phyloP scores from a whole-genome alignment of 805 yeast species.

The Suhomyces prunicola region DNA sequence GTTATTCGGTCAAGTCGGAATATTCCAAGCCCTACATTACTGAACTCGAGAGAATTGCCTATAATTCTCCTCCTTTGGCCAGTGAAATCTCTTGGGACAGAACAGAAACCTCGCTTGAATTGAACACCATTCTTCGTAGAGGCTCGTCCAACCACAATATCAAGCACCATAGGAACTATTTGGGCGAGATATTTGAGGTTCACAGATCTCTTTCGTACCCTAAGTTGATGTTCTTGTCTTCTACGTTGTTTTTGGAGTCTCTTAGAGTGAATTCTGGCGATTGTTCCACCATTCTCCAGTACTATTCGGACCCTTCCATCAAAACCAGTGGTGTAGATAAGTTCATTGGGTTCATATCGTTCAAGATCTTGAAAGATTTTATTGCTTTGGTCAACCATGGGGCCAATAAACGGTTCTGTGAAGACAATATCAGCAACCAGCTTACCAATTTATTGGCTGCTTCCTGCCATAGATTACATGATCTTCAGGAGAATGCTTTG shows the following conservation, averaged over 20 bases:
- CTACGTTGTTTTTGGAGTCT: slow-evolving; percentile 74
- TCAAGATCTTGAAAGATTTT: slow-evolving; percentile 55
- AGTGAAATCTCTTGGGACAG: slow-evolving; percentile 46
- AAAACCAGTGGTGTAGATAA: slow-evolving; percentile 64
- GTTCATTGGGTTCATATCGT: slow-evolving; percentile 63
- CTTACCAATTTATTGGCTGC: slow-evolving; percentile 62
- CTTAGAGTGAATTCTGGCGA: slow-evolving; percentile 77
- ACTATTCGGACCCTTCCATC: slow-evolving; percentile 84
- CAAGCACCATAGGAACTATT: slow-evolving; percentile 65
- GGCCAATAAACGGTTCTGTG: slow-evolving; percentile 52
- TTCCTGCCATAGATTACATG: slow-evolving; percentile 74
- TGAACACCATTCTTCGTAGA: slow-evolving; percentile 85
- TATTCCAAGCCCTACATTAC: slow-evolving; percentile 45
- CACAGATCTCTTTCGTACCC: slow-evolving; percentile 62
- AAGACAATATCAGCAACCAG: slow-evolving; percentile 60
- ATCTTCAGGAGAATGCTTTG: slow-evolving; percentile 76
- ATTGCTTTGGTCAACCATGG: slow-evolving; percentile 50
- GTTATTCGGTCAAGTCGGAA: slow-evolving; percentile 63
- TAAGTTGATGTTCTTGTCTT: slow-evolving; percentile 82
- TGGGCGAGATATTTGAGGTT: slow-evolving; percentile 49
- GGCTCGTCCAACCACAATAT: slow-evolving; percentile 83
- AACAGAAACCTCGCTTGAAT: slow-evolving; percentile 87
- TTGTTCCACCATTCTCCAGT: slow-evolving; percentile 71
- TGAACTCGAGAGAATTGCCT: slow-evolving; percentile 69
- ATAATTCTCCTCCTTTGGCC: slow-evolving; percentile 50